Evolutionary conservation across 192 early-diverging fungal species (phyloP), one percentile per base, ranked within the genome.

Genomic region (Coemansia sp.): DNA sequence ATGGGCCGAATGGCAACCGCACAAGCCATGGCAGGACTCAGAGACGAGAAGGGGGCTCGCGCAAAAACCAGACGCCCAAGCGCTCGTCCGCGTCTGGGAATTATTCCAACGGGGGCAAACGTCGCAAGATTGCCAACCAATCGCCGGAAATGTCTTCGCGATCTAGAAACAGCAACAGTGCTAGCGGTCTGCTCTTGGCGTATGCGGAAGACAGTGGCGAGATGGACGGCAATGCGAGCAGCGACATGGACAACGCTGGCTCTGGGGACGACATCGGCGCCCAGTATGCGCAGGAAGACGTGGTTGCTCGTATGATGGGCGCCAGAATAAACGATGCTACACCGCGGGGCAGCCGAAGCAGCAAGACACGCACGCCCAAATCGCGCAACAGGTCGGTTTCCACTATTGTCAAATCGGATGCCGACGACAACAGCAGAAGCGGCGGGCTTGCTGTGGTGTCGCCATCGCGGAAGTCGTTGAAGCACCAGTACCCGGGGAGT

Each of bases 371-470:
- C 30, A 62, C 58, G 53, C 35, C 76, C 16, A 66, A 71, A 43
- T 41, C 64, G 30, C 66, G 77, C 52, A 64, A 67, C 41, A 72
- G 77, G 21, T 79, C 77, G 39, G 59, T 63, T 1, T 79, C 77
- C 2, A 68, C 72, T 4, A 44, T 65, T 1, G 65, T 60, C 52
- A 76, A 70, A 60, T 43, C 56, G 5, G 44, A 45, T 12, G 35
- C 55, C 15, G 43, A 18, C 41, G 14, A 24, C 14, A 16, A n/a
- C n/a, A 45, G 39, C 21, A 48, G 45, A 48, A 48, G 14, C 20
- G 18, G 46, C 0, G 20, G 4, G 5, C 9, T 26, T 52, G 49
- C 23, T 7, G 12, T 52, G 23, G 49, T 1, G 1, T 52, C 49
- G 23, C 49, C 21, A 8, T 24, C 49, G 23, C 30, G 49, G 0